Conservation (phyloP, 768 basidiomycete species). For the Podaxis mareebaensis region DNA sequence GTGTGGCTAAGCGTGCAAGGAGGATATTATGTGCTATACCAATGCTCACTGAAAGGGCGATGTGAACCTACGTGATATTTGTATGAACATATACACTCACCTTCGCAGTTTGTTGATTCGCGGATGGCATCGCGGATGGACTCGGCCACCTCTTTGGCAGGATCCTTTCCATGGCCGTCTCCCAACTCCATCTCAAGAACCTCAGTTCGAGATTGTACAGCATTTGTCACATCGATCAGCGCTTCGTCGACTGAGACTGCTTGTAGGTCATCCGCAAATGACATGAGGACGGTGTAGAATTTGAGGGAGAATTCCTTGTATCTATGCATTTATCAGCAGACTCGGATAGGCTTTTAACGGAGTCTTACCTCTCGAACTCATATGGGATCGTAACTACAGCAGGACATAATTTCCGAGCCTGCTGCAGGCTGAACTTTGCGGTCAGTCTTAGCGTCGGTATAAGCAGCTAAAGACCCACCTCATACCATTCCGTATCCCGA, state of each 20-base stretch:
- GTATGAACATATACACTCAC: slow-evolving; percentile 36
- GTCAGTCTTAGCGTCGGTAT: slow-evolving; percentile 3
- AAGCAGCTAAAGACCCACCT: slow-evolving; percentile 49
- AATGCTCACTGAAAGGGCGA: slow-evolving; percentile 66
- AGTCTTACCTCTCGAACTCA: slow-evolving; percentile 79
- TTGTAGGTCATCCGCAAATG: slow-evolving; percentile 86
- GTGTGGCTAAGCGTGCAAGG: slow-evolving; percentile 89
- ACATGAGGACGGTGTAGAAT: slow-evolving; percentile 93
- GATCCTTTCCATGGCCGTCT: slow-evolving; percentile 41
- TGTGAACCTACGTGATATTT: background rate
- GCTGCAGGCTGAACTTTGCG: slow-evolving; percentile 59
- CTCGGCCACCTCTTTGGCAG: slow-evolving; percentile 79
- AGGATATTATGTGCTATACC: slow-evolving; percentile 92
- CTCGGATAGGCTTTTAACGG: background rate
- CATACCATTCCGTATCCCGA: slow-evolving; percentile 94
- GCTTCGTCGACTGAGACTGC: slow-evolving; percentile 98
- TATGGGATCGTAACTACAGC: slow-evolving; percentile 80
- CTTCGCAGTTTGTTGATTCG: slow-evolving; percentile 82
- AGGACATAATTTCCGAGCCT: slow-evolving; percentile 77
- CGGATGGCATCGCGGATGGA: slow-evolving; percentile 75
- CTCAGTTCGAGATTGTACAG: slow-evolving; percentile 37
- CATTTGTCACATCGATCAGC: slow-evolving; percentile 80
- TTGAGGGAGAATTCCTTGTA: slow-evolving; percentile 83
- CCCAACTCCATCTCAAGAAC: background rate
- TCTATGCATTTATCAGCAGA: slow-evolving; percentile 38